Percentiles rank a stretch among this genome's conserved stretches.
phyloP scores from a whole-genome alignment of 257 asterid species.

The Salvia miltiorrhiza region DNA sequence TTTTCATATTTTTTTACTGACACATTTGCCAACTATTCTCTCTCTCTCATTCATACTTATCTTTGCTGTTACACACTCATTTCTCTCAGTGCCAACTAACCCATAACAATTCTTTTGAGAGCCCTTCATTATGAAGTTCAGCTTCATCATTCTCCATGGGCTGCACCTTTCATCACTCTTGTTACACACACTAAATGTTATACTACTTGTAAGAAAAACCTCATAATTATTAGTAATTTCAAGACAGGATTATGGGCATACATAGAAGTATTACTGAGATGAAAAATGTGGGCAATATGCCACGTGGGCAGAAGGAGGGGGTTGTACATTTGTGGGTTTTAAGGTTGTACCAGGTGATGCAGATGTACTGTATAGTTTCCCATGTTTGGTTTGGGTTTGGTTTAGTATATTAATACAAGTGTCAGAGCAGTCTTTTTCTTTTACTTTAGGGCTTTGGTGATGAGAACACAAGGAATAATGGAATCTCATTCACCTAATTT shows the following conservation, averaged over 20 bases:
- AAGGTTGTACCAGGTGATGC: slow-evolving; percentile 19
- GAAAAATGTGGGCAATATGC: background rate
- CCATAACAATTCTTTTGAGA: slow-evolving; percentile 43
- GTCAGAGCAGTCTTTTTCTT: slow-evolving; percentile 61
- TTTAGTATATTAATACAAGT: slow-evolving; percentile 17
- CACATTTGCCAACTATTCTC: slow-evolving; percentile 73
- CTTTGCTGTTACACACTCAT: slow-evolving; percentile 89
- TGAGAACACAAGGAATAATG: slow-evolving; percentile 49
- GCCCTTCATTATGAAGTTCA: slow-evolving; percentile 33
- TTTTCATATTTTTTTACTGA: slow-evolving; percentile 45
- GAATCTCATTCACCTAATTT: slow-evolving; percentile 55
- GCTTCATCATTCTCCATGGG: slow-evolving; percentile 23
- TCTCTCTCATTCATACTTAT: slow-evolving; percentile 37
- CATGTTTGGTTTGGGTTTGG: slow-evolving; percentile 3
- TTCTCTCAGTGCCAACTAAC: slow-evolving; percentile 62
- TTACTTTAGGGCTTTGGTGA: slow-evolving; percentile 36
- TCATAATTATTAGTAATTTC: background rate
- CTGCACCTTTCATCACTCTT: slow-evolving; percentile 11
- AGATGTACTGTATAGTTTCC: slow-evolving; percentile 25
- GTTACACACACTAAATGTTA: background rate
- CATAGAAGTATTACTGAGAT: background rate
- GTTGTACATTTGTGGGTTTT: slow-evolving; percentile 22
- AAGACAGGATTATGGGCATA: background rate
- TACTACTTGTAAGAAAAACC: too few species aligned
- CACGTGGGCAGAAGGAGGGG: background rate